These are phyloP conservation scores for Arachnopeziza araneosa DNA, from an alignment of 2,329 filamentous ascomycete genomes.

Conservation along the genomic window DNA sequence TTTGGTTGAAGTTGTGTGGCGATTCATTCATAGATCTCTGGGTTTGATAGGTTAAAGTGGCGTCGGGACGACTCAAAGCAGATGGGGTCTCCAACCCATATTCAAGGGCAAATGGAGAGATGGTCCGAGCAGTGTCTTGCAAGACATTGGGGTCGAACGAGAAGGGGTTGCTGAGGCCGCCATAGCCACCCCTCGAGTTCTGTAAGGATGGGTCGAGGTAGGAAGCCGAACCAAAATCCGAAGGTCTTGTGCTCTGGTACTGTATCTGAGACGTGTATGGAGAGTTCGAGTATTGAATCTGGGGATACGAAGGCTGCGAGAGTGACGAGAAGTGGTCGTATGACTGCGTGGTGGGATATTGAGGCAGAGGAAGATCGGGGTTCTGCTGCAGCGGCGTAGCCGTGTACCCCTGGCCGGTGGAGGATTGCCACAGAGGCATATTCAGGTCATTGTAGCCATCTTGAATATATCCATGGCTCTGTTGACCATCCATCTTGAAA, in stretches of 20 bases:
- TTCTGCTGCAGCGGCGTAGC: conserved; percentile 6
- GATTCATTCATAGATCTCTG: conserved; percentile 10
- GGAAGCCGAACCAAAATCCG: conserved; percentile 20
- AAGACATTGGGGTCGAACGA: conserved; percentile 16
- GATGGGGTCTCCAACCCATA: conserved; percentile 22
- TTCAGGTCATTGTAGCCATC: conserved; percentile 28
- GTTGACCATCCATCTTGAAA: conserved; percentile 25
- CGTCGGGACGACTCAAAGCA: conserved; percentile 16
- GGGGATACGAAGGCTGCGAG: conserved; percentile 23
- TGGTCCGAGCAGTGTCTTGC: conserved; percentile 17
- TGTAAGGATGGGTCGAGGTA: conserved; percentile 26
- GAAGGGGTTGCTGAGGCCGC: conserved; percentile 22
- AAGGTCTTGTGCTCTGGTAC: conserved; percentile 22
- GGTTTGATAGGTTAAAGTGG: conserved; percentile 17
- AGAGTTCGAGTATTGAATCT: conserved; percentile 22
- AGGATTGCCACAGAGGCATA: conserved; percentile 19
- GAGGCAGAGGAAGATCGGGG: conserved; percentile 10
- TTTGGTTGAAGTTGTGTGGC: conserved; percentile 16
- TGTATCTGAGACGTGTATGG: conserved; percentile 25
- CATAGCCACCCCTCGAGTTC: conserved; percentile 15
- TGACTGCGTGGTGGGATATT: conserved; percentile 16
- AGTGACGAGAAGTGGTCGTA: conserved; percentile 23
- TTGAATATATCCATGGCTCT: conserved; percentile 22
- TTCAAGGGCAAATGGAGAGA: conserved; percentile 28
- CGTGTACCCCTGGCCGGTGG: conserved; percentile 16